Evolutionary conservation across 2,329 filamentous ascomycete genomes (phyloP).

Genomic region (Eutypella sp.): DNA sequence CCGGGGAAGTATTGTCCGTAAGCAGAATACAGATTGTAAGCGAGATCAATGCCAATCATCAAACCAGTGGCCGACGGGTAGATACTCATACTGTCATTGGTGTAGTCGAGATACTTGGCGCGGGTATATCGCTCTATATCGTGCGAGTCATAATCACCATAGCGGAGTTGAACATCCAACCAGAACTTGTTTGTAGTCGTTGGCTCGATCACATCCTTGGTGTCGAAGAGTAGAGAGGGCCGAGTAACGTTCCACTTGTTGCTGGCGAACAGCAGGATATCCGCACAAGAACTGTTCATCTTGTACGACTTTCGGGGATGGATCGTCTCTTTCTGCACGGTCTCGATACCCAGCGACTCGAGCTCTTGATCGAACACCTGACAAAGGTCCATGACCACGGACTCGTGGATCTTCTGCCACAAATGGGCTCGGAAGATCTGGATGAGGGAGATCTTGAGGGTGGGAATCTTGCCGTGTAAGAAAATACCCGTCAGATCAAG

Average conservation of each 20-base stretch:
- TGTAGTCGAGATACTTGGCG: slow-evolving; percentile 98
- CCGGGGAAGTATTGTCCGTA: slow-evolving; percentile 99
- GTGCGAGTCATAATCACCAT: slow-evolving; percentile 98
- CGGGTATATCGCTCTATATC: slow-evolving; percentile 97
- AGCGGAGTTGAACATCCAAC: slow-evolving; percentile 93
- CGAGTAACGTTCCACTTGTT: slow-evolving; percentile 99
- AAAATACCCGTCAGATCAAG: slow-evolving; percentile 97
- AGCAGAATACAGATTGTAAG: slow-evolving; percentile 96
- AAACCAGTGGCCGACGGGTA: slow-evolving; percentile 95
- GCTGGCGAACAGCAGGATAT: slow-evolving; percentile 92
- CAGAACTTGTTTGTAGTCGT: slow-evolving; percentile 99
- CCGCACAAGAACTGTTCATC: slow-evolving; percentile 99
- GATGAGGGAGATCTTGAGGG: slow-evolving; percentile 93
- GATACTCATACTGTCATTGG: slow-evolving; percentile 96
- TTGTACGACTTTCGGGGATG: slow-evolving; percentile 99
- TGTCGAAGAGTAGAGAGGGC: slow-evolving; percentile 90
- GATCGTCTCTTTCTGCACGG: slow-evolving; percentile 97
- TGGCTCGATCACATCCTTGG: slow-evolving; percentile 88
- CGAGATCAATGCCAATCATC: slow-evolving; percentile 96
- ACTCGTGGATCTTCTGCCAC: slow-evolving; percentile 99
- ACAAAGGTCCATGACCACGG: slow-evolving; percentile 92
- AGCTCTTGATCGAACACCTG: slow-evolving; percentile 98
- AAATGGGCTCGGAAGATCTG: slow-evolving; percentile 99
- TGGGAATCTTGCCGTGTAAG: slow-evolving; percentile 97
- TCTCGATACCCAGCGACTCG: slow-evolving; percentile 92